Conservation (phyloP, 2,329 filamentous ascomycete species). For the Hypoxylon sp. region DNA sequence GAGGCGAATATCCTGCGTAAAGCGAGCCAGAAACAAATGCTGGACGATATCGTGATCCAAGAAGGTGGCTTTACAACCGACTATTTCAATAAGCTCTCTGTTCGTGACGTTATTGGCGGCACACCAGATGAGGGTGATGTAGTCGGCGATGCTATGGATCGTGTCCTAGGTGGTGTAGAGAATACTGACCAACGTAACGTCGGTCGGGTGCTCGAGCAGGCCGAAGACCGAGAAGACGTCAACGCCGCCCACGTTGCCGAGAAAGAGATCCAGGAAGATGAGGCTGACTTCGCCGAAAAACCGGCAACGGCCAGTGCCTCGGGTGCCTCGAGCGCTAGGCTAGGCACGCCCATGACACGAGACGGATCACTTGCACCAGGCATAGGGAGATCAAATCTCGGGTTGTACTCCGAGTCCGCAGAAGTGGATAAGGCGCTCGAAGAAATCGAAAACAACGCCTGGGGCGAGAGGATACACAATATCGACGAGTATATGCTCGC, state of each 20-base stretch:
- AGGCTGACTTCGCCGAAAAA: slow-evolving; percentile 85
- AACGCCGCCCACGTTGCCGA: slow-evolving; percentile 88
- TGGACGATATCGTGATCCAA: slow-evolving; percentile 98
- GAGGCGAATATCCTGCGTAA: slow-evolving; percentile 98
- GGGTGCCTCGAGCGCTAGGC: slow-evolving; percentile 65
- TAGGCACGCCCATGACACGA: slow-evolving; percentile 64
- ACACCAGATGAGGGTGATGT: slow-evolving; percentile 67
- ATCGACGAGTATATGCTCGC: slow-evolving; percentile 84
- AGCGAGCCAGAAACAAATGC: slow-evolving; percentile 96
- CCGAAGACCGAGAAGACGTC: slow-evolving; percentile 93
- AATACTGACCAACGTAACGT: slow-evolving; percentile 74
- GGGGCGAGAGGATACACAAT: slow-evolving; percentile 69
- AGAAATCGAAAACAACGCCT: slow-evolving; percentile 71
- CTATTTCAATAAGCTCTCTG: slow-evolving; percentile 85
- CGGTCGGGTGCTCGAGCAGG: slow-evolving; percentile 84
- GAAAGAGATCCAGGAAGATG: slow-evolving; percentile 89
- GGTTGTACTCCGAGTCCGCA: slow-evolving; percentile 57
- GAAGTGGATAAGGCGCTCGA: slow-evolving; percentile 55
- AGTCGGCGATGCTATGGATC: slow-evolving; percentile 81
- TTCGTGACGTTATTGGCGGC: slow-evolving; percentile 77
- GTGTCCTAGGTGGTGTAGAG: slow-evolving; percentile 79
- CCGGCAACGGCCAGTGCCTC: slow-evolving; percentile 61
- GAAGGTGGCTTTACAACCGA: slow-evolving; percentile 98
- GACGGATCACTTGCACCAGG: slow-evolving; percentile 56
- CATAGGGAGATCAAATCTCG: slow-evolving; percentile 57